A percentile compares a stretch with the other conserved stretches of the same genome.
These are phyloP conservation scores for Ophiostoma tasmaniense DNA, from an alignment of 2,329 filamentous ascomycete genomes.

Conservation along the genomic window DNA sequence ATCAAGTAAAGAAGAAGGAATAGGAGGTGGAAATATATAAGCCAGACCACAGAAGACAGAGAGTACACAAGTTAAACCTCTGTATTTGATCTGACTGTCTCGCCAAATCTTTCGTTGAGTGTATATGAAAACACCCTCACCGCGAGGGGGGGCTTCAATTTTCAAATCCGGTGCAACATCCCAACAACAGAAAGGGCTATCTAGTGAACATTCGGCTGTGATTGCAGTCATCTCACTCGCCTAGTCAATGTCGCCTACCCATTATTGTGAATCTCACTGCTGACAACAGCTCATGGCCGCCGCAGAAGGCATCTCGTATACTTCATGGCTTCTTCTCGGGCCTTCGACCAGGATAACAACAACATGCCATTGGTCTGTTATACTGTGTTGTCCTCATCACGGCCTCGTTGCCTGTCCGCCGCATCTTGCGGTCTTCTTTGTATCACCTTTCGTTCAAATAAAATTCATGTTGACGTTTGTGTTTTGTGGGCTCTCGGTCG, in stretches of 20 bases:
- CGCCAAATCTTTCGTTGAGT: not conserved
- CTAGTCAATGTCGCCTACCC: too few species aligned
- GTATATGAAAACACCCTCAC: too few species aligned
- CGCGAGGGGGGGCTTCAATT: too few species aligned
- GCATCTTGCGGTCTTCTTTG: not conserved
- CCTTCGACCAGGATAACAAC: not conserved
- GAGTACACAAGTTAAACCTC: not conserved
- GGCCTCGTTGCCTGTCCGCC: not conserved
- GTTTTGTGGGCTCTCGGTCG: not conserved
- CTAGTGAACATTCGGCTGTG: too few species aligned
- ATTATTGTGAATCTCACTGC: not conserved
- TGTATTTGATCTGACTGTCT: not conserved
- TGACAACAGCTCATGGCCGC: not conserved
- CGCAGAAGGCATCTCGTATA: not conserved
- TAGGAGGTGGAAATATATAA: too few species aligned
- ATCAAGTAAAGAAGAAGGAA: not conserved
- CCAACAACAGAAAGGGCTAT: too few species aligned
- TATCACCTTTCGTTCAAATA: not conserved
- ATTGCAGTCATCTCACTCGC: too few species aligned
- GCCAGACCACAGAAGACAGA: not conserved
- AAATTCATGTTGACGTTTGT: not conserved
- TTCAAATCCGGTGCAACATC: too few species aligned
- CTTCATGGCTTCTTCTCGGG: not conserved
- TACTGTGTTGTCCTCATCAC: not conserved
- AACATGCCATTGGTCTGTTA: not conserved